Evolutionary conservation across 169 alveolate genomes (phyloP), one percentile per base, ranked within the genome.

Genomic region (Plasmodium vivax): DNA sequence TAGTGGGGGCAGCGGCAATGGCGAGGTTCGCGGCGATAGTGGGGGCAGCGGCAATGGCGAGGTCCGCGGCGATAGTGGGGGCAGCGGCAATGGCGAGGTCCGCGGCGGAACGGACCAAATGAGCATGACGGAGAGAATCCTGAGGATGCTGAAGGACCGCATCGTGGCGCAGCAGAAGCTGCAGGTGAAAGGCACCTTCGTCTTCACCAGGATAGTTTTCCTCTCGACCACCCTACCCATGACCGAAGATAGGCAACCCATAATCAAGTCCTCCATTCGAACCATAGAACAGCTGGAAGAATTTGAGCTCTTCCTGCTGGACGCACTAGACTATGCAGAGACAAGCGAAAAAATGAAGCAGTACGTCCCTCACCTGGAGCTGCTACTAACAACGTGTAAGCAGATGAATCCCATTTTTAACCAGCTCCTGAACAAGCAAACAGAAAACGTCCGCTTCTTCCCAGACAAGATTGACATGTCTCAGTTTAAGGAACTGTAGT

Each of bases 111-210:
- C 45, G 12, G 88, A 27, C 75, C 75, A 91, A 68, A 91, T 91
- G 82, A 91, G 95, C 41, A 45, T 91, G 34, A 62, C 95, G 32
- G 95, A 91, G 82, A 91, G 54, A 81, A 82, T 91, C 9, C 56
- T 91, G 27, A 80, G 95, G 54, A 82, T 90, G 6, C 43, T 91
- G 54, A 91, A 91, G 38, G 95, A 91, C 51, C 34, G 95, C 43
- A 81, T 91, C 54, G 73, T 91, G 47, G 95, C 95, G 16, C 95
- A 91, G 47, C 83, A 91, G 83, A 91, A 91, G 73, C 73, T 91
- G 51, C 82, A 91, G 38, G 79, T 41, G n/a, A 91, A 91, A 27
- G 95, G 95, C 14, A 91, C 95, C 8, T 91, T 58, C 36, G 79
- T 43, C 23, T 91, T 91, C 83, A 91, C 95, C 5, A 12, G 92